Conservation (phyloP, 108 stramenopile species). For the Cyclotella cryptica region DNA sequence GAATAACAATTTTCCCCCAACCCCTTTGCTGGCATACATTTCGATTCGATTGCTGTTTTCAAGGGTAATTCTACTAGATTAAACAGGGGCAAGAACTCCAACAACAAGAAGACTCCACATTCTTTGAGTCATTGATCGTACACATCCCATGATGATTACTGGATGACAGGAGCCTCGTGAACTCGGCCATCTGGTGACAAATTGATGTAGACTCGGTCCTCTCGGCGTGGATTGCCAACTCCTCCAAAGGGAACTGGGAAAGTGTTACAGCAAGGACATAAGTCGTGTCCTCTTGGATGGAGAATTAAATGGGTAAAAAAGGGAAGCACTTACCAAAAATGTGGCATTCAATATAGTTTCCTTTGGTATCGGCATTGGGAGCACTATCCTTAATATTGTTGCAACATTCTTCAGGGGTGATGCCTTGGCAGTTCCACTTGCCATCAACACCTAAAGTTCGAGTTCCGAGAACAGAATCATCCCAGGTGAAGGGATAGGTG, state of each 20-base stretch:
- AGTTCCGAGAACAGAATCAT: constrained; percentile 18
- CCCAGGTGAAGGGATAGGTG: constrained; percentile 42
- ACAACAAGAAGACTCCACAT: too few relatives aligned
- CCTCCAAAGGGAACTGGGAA: constrained; percentile 47
- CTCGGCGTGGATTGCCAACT: constrained; percentile 21
- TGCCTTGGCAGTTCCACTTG: constrained; percentile 33
- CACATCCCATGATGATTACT: neutral
- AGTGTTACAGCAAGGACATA: too few relatives aligned
- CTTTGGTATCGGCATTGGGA: constrained; percentile 21
- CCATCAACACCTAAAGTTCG: constrained; percentile 43
- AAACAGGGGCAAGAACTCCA: too few relatives aligned
- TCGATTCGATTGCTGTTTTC: too few relatives aligned
- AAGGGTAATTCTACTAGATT: too few relatives aligned
- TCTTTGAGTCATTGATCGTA: too few relatives aligned
- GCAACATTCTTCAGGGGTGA: constrained; percentile 39
- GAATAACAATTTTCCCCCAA: too few relatives aligned
- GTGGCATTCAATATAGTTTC: constrained; percentile 46
- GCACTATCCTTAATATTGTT: constrained; percentile 16
- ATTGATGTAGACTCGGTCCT: constrained; percentile 32
- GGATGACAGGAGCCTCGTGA: constrained; percentile 31
- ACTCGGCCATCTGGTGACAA: constrained; percentile 42
- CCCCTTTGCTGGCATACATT: too few relatives aligned
- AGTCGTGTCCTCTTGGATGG: too few relatives aligned
- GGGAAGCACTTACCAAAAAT: constrained; percentile 13
- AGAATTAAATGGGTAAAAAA: too few relatives aligned